Evolutionary conservation across 345 rosid genomes (phyloP).

Genomic region (Syzygium aromaticum): DNA sequence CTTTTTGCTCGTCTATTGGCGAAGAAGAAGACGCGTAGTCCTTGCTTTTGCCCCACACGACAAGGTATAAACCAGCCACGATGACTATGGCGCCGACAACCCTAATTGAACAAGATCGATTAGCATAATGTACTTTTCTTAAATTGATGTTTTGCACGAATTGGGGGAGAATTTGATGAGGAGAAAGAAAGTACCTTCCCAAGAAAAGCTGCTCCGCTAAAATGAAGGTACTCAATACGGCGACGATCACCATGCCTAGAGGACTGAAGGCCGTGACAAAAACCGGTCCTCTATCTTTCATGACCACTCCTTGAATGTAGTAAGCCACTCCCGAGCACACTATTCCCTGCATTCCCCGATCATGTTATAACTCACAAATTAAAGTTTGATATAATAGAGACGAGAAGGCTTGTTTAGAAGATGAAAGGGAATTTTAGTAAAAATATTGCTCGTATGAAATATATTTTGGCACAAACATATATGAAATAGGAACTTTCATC

Average conservation of each 20-base stretch:
- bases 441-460: too few species aligned
- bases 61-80: conserved; percentile 70
- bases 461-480: too few species aligned
- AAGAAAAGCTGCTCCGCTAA: conserved; percentile 69
- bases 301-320: conserved; percentile 65
- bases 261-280: conserved; percentile 85
- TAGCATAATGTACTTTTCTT: background rate
- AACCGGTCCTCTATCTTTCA: conserved; percentile 85
- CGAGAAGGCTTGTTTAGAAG: background rate
- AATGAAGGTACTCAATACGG: conserved; percentile 59
- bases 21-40: conserved; percentile 27
- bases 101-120: conserved; percentile 27
- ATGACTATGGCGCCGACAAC: conserved; percentile 66
- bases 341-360: conserved; percentile 47
- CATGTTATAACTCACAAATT: background rate
- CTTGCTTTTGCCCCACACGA: conserved; percentile 82
- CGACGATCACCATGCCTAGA: conserved; percentile 74
- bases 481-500: too few species aligned
- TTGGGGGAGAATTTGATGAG: background rate
- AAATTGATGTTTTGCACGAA: background rate
- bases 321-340: conserved; percentile 72
- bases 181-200: conserved; percentile 54
- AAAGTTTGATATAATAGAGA: background rate
- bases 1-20: conserved; percentile 1
- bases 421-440: background rate